Conservation (phyloP, 768 basidiomycete species). For the Lactifluus hygrophoroides region DNA sequence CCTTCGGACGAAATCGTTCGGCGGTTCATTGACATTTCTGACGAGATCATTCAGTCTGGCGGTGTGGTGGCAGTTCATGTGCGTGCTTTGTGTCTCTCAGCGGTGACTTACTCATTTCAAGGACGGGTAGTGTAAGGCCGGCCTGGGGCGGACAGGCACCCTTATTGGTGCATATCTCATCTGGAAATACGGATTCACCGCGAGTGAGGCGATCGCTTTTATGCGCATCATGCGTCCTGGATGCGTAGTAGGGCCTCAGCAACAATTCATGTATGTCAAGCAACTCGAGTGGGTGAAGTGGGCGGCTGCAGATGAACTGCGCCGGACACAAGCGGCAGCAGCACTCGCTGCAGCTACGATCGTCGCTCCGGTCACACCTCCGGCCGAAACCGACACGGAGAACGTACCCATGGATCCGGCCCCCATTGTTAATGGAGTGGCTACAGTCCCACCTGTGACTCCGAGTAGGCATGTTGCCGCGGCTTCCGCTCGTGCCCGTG, state of each 20-base stretch:
- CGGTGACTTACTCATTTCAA: constrained; percentile 13
- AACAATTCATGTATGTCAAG: constrained; percentile 92
- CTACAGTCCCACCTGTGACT: constrained; percentile 61
- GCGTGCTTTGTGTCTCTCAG: constrained; percentile 28
- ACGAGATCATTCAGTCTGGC: constrained; percentile 64
- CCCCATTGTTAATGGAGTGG: constrained; percentile 18
- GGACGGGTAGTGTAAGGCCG: constrained; percentile 77
- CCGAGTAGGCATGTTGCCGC: constrained; percentile 68
- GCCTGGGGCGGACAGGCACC: constrained; percentile 91
- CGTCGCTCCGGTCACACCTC: constrained; percentile 71
- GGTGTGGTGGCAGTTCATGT: constrained; percentile 87
- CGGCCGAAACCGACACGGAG: constrained; percentile 67
- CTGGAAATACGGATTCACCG: constrained; percentile 98
- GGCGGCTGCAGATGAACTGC: constrained; percentile 79
- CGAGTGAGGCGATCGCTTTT: constrained; percentile 91
- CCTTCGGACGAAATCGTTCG: constrained; percentile 93
- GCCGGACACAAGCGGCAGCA: constrained; percentile 38
- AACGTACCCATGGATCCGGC: constrained; percentile 22
- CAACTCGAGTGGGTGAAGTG: constrained; percentile 92
- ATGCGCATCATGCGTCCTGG: constrained; percentile 98
- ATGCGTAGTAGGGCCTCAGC: constrained; percentile 85
- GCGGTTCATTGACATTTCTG: constrained; percentile 80
- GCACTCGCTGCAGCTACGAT: constrained; percentile 34
- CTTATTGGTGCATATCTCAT: constrained; percentile 96
- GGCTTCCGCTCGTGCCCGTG: constrained; percentile 61